Evolutionary conservation across 129 eudicot species (phyloP).

Genomic region (Tagetes patula): DNA sequence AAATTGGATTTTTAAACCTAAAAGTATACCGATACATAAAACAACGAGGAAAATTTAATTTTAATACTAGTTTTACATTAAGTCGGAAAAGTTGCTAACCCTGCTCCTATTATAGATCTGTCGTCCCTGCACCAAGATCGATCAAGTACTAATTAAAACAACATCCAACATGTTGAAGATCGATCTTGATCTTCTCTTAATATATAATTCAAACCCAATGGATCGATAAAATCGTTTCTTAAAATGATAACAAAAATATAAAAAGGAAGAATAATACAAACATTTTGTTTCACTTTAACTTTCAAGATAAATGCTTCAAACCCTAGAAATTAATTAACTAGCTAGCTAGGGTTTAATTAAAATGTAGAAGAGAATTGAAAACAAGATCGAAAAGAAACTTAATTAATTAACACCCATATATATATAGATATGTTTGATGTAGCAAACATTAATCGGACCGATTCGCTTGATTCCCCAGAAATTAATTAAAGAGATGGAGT

Average conservation of each 20-base stretch:
- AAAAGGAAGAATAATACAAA: slow-evolving; percentile 11
- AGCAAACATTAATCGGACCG: slow-evolving; percentile 40
- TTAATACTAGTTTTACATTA: too few relatives aligned
- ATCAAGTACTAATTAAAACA: neutral
- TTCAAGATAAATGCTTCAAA: slow-evolving; percentile 26
- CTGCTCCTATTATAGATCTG: too few relatives aligned
- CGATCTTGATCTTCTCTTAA: neutral
- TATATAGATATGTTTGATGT: slow-evolving; percentile 19
- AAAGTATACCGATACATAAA: too few relatives aligned
- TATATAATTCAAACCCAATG: too few relatives aligned
- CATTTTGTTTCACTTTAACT: neutral
- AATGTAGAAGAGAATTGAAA: neutral
- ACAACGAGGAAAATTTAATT: too few relatives aligned
- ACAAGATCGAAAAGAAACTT: too few relatives aligned
- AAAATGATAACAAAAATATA: neutral
- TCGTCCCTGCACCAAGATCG: too few relatives aligned
- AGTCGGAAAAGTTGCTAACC: too few relatives aligned
- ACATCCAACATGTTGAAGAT: neutral
- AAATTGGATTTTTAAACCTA: too few relatives aligned
- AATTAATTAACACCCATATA: slow-evolving; percentile 1
- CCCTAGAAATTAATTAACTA: slow-evolving; percentile 9
- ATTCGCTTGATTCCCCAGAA: slow-evolving; percentile 40
- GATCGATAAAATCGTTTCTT: neutral
- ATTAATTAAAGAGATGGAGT: neutral
- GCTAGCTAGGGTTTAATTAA: slow-evolving; percentile 28